A percentile compares a stretch with the other conserved stretches of the same genome.
Conservation (phyloP, 768 basidiomycete genomes). For the Phylloporus scabripes region DNA sequence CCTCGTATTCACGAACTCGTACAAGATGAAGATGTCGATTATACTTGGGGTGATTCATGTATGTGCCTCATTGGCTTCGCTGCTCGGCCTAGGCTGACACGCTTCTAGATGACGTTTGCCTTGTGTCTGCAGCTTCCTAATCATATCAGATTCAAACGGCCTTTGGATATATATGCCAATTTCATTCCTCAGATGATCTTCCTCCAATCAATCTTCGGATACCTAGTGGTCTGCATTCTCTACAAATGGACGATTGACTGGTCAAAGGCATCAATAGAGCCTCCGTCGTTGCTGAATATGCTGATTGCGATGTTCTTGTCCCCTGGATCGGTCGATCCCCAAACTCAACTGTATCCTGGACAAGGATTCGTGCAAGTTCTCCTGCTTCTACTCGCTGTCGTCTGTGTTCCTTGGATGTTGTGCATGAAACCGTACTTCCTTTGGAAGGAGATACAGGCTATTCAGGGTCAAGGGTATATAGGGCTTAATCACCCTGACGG, state of each 20-base stretch:
- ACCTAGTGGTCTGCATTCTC: slow-evolving; percentile 87
- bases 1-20: slow-evolving; percentile 94
- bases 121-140: slow-evolving; percentile 95
- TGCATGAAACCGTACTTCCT: slow-evolving; percentile 86
- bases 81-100: slow-evolving; percentile 8
- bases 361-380: slow-evolving; percentile 82
- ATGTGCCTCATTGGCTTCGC: slow-evolving; percentile 27
- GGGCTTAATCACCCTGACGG: slow-evolving; percentile 59
- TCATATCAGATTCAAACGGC: slow-evolving; percentile 88
- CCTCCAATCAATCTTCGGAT: slow-evolving; percentile 96
- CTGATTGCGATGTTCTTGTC: slow-evolving; percentile 94
- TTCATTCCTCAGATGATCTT: slow-evolving; percentile 98
- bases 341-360: slow-evolving; percentile 74
- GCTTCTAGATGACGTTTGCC: slow-evolving; percentile 91
- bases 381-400: slow-evolving; percentile 66
- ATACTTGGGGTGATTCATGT: slow-evolving; percentile 96
- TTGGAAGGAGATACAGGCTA: slow-evolving; percentile 86
- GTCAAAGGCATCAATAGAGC: slow-evolving; percentile 57
- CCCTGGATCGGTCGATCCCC: slow-evolving; percentile 71
- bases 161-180: slow-evolving; percentile 84
- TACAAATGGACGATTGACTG: slow-evolving; percentile 98
- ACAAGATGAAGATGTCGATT: slow-evolving; percentile 99
- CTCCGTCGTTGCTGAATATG: slow-evolving; percentile 93
- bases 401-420: slow-evolving; percentile 96
- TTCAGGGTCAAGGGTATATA: slow-evolving; percentile 79